Conservation (phyloP, 805 yeast species). For the Saturnispora quitensis region DNA sequence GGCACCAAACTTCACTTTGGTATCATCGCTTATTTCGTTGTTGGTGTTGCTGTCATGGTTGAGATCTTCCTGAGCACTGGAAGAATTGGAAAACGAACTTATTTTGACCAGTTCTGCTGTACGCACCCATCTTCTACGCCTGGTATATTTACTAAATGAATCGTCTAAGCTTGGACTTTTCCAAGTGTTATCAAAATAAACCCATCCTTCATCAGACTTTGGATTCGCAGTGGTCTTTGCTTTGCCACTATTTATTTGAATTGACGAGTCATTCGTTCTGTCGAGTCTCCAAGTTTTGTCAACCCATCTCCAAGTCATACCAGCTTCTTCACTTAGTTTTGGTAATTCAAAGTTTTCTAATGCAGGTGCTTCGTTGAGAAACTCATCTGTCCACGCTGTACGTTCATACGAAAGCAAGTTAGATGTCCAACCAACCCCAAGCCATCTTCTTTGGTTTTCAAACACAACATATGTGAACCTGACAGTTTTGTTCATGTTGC, state of each 20-base stretch:
- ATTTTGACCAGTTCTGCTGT: slow-evolving; percentile 72
- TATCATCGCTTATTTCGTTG: neutral
- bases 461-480: slow-evolving; percentile 85
- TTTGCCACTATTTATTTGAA: slow-evolving; percentile 57
- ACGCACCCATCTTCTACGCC: slow-evolving; percentile 93
- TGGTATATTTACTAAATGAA: slow-evolving; percentile 79
- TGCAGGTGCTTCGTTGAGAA: slow-evolving; percentile 72
- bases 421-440: slow-evolving; percentile 96
- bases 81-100: neutral
- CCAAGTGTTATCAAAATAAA: slow-evolving; percentile 92
- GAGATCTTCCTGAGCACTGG: neutral
- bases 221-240: slow-evolving; percentile 62
- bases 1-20: slow-evolving; percentile 3
- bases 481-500: slow-evolving; percentile 34
- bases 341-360: slow-evolving; percentile 78
- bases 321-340: slow-evolving; percentile 40
- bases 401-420: slow-evolving; percentile 87
- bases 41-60: neutral
- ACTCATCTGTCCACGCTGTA: slow-evolving; percentile 96
- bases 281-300: slow-evolving; percentile 90
- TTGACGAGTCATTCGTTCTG: slow-evolving; percentile 77
- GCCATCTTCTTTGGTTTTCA: slow-evolving; percentile 95
- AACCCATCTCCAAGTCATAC: slow-evolving; percentile 90
- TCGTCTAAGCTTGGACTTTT: slow-evolving; percentile 83
- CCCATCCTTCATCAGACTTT: slow-evolving; percentile 70